Base-by-base conservation (phyloP, 2,329 filamentous ascomycete genomes). In the Colletotrichum magnum region DNA sequence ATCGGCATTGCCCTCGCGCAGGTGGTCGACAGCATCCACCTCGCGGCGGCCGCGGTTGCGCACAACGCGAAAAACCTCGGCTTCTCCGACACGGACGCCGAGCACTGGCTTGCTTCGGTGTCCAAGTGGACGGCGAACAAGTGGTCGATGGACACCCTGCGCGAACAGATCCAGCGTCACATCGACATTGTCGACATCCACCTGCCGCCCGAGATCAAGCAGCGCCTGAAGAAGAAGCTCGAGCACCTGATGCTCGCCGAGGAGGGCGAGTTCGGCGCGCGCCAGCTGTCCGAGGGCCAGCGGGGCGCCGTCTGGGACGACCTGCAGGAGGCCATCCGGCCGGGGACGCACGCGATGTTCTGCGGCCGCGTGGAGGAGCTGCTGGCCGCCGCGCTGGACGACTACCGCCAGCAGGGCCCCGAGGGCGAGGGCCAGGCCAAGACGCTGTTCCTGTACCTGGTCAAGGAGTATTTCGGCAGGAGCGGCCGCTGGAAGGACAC, bases 91-190 rank as follows among this genome's bases (percentile, higher is more conserved):
- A 6, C 10, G 3, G 51, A 54, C 2, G 1, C 15, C 12, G 58
- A 70, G 6, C 48, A 61, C 16, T 76, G 75, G 74, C 24, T 66
- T 2, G 62, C 60, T 4, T 70, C 70, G 2, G 67, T 76, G 0
- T 10, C 50, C 10, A 60, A 51, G 15, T 76, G 75, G 74, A 63
- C 72, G 1, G 64, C 58, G 3, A 67, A 75, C 60, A 68, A 72
- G 18, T 68, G 70, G 21, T 72, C 69, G 15, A 64, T 74, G 13
- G 71, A 76, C 16, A 70, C 43, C 21, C 47, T 75, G 41, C 68
- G 74, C 3, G 75, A 76, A 58, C 70, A 75, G 51, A 74, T 77
- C 26, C 74, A 76, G 45, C 71, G 74, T 7, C 74, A 76, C 24
- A 69, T 76, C 6, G 72, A 74, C 5, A 67, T 76, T 7, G 67